Base-by-base conservation (phyloP, 2,329 filamentous ascomycete genomes). In the Stromatinia cepivora region DNA sequence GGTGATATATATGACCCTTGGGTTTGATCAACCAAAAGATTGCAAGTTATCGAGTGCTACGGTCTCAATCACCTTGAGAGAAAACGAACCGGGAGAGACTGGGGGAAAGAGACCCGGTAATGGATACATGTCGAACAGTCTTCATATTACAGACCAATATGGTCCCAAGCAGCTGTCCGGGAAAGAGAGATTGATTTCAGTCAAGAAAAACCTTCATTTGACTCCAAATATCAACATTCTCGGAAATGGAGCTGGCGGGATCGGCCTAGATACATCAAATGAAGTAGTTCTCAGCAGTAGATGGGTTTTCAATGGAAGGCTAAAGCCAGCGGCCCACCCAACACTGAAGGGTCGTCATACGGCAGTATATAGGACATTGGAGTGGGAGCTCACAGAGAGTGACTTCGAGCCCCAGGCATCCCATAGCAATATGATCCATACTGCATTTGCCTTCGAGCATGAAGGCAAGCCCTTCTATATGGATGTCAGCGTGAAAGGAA, bases 21-120 rank as follows among this genome's bases (percentile, higher is more conserved):
- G n/a, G 53, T 68, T 68, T 31, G 46, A 68, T 42, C 56, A 68
- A 42, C 66, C 57, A 7, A 63, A 53, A 13, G 57, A 61, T 31
- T 68, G 66, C 34, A 68, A 22, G 57, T 28, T 68, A 46, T 68
- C 66, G 4, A 68, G n/a, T 48, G 66, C 66, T 13, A 68, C 34
- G 15, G 42, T 68, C 20, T 45, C 48, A 25, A 57, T 68, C 20
- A 53, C 66, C 0, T 53, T 65, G 5, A 34, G 54, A 45, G 62
- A 54, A 22, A 11, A 22, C 22, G 15, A n/a, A 1, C 11, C 39
- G 7, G 10, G 11, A 15, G 48, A 42, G 13, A n/a, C 10, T 13
- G 36, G 28, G 2, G 4, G 22, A 13, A 31, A 2, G 10, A 20
- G 6, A 5, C 9, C 31, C 34, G 9, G 6, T 8, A 28, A 22